Evolutionary conservation across 768 basidiomycete species (phyloP).

Genomic region (Cystobasidium onofrii): DNA sequence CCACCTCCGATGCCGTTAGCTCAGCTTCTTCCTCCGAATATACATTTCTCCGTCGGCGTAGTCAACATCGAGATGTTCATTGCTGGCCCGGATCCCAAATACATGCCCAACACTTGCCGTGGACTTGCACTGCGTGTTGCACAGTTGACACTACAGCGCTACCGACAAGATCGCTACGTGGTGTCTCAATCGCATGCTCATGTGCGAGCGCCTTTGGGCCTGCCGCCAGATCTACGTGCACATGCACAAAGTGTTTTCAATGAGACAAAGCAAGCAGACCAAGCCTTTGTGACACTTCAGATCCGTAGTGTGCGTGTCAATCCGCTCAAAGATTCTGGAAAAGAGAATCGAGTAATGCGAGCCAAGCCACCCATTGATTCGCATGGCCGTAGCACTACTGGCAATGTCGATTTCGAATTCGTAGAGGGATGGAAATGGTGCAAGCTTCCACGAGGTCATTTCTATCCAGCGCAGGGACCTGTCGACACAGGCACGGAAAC

Average conservation of each 20-base stretch:
- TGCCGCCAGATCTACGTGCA: conserved; percentile 43
- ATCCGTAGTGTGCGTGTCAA: conserved; percentile 31
- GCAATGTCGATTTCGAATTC: neutral
- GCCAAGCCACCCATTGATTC: neutral
- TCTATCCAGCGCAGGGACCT: conserved; percentile 10
- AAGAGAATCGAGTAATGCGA: conserved; percentile 5
- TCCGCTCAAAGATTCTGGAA: conserved; percentile 38
- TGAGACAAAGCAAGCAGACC: conserved; percentile 9
- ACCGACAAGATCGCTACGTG: conserved; percentile 45
- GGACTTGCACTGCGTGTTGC: conserved; percentile 59
- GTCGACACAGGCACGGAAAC: neutral
- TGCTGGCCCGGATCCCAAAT: conserved; percentile 73
- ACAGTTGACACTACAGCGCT: conserved; percentile 55
- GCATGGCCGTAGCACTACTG: conserved; percentile 13
- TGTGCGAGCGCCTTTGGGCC: conserved; percentile 41
- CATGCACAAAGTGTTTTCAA: conserved; percentile 43
- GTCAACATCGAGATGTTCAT: conserved; percentile 60
- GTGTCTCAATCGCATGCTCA: conserved; percentile 14
- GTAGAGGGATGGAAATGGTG: neutral
- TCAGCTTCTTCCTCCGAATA: conserved; percentile 53
- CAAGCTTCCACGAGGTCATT: neutral
- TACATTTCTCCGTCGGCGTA: conserved; percentile 56
- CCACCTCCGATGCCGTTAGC: conserved; percentile 37
- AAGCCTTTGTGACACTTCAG: conserved; percentile 30
- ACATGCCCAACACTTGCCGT: conserved; percentile 58